These are phyloP conservation scores for Amyloporia xantha DNA, from an alignment of 768 basidiomycete genomes.

Conservation along the genomic window DNA sequence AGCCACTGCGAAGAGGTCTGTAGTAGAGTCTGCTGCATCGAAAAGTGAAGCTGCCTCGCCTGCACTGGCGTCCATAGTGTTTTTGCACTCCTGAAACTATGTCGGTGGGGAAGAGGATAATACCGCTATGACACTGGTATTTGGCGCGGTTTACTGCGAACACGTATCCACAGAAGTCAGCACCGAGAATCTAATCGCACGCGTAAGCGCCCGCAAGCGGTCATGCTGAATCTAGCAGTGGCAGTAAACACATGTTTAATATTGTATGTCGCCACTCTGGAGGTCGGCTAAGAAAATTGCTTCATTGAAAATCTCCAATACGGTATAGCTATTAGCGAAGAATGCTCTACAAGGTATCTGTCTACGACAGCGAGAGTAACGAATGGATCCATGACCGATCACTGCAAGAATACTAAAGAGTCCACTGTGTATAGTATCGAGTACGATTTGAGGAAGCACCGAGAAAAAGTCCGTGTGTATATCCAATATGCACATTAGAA, in stretches of 20 bases:
- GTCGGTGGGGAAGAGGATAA: no score
- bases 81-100: neutral
- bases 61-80: conserved; percentile 47
- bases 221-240: no score
- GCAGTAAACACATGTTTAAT: no score
- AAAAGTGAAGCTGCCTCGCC: conserved; percentile 82
- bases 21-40: conserved; percentile 51
- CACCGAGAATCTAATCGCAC: no score
- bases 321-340: neutral
- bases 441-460: neutral
- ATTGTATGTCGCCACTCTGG: no score
- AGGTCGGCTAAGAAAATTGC: no score
- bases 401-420: conserved; percentile 2
- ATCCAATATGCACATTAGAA: conserved; percentile 14
- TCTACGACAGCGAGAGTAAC: neutral
- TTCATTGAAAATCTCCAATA: no score
- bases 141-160: conserved; percentile 31
- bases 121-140: conserved; percentile 21
- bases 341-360: neutral
- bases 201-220: no score
- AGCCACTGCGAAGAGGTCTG: conserved; percentile 32
- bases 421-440: conserved; percentile 4
- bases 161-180: no score
- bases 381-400: conserved; percentile 11
- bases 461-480: neutral